phyloP scores from a whole-genome alignment of 2,329 filamentous ascomycete species.

The Curvularia lunata region DNA sequence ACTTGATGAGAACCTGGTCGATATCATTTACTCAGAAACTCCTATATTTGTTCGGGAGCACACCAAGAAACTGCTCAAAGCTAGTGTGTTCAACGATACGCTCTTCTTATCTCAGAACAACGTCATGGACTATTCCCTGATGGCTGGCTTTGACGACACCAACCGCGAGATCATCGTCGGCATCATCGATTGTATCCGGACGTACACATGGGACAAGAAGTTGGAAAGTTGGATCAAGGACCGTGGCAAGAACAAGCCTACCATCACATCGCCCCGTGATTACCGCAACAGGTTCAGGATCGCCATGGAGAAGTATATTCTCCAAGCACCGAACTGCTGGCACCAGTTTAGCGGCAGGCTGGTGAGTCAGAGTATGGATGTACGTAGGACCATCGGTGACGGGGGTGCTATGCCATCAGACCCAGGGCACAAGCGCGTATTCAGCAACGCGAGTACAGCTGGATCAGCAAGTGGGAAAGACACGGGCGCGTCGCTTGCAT shows the following conservation, averaged over 20 bases:
- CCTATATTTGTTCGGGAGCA: constrained; percentile 95
- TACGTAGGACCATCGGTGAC: constrained; percentile 23
- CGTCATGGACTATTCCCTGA: constrained; percentile 98
- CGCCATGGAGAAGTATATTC: constrained; percentile 89
- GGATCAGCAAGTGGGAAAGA: constrained; percentile 3
- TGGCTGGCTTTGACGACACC: constrained; percentile 94
- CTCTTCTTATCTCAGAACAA: constrained; percentile 93
- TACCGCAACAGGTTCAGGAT: constrained; percentile 96
- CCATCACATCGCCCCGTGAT: constrained; percentile 95
- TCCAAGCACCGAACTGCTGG: constrained; percentile 78
- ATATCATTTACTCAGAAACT: constrained; percentile 92
- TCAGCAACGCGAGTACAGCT: constrained; percentile 19
- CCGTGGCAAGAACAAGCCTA: constrained; percentile 84
- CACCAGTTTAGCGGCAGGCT: constrained; percentile 63
- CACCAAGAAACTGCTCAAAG: constrained; percentile 88
- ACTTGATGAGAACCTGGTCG: constrained; percentile 97
- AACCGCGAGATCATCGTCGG: constrained; percentile 92
- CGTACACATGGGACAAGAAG: constrained; percentile 99
- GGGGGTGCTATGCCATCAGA: constrained; percentile 4
- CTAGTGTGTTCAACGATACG: constrained; percentile 97
- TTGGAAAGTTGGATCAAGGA: constrained; percentile 99
- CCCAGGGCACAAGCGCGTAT: constrained; percentile 23
- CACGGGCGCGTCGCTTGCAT: constrained; percentile 6
- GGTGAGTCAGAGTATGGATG: constrained; percentile 26
- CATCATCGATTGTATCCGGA: constrained; percentile 96